Percentiles rank a stretch among this genome's conserved stretches.
phyloP scores from a whole-genome alignment of 768 basidiomycete species.

The Terana coerulea region DNA sequence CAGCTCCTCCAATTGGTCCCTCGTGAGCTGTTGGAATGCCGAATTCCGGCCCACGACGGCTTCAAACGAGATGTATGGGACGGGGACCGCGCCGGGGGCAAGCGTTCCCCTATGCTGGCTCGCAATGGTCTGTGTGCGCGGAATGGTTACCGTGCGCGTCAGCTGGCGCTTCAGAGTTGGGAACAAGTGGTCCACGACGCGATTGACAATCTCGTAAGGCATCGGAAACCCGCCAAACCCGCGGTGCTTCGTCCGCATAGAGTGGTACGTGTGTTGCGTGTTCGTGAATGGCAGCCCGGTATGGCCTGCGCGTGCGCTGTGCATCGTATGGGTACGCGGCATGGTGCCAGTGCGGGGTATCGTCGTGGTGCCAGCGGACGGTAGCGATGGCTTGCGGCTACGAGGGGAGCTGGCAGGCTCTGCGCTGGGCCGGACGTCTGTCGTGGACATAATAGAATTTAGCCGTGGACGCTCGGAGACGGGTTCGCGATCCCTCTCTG shows the following conservation, averaged over 20 bases:
- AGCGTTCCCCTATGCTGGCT: slow-evolving; percentile 35
- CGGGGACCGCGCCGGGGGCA: slow-evolving; percentile 42
- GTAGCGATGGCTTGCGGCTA: not conserved
- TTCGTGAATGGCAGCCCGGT: slow-evolving; percentile 16
- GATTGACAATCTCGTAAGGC: slow-evolving; percentile 52
- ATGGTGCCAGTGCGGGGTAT: slow-evolving; percentile 21
- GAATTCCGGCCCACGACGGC: slow-evolving; percentile 85
- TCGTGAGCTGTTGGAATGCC: slow-evolving; percentile 59
- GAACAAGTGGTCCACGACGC: slow-evolving; percentile 52
- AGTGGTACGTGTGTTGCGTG: slow-evolving; percentile 15
- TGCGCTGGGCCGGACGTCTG: too few species aligned
- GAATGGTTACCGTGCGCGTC: slow-evolving; percentile 72
- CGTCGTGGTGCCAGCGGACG: slow-evolving; percentile 3
- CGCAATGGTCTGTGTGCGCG: slow-evolving; percentile 59
- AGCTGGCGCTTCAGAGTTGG: slow-evolving; percentile 58
- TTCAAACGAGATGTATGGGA: slow-evolving; percentile 83
- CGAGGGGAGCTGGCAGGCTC: too few species aligned
- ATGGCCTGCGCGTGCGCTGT: slow-evolving; percentile 4
- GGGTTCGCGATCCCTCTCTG: slow-evolving; percentile 1
- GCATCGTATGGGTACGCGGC: slow-evolving; percentile 16
- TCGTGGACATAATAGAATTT: too few species aligned
- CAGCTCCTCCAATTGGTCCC: slow-evolving; percentile 87
- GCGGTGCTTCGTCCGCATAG: slow-evolving; percentile 32
- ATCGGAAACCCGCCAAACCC: slow-evolving; percentile 76
- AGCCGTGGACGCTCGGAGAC: not conserved